These are phyloP conservation scores for Delphinella strobiligena DNA, from an alignment of 2,329 filamentous ascomycete species.

Conservation along the genomic window DNA sequence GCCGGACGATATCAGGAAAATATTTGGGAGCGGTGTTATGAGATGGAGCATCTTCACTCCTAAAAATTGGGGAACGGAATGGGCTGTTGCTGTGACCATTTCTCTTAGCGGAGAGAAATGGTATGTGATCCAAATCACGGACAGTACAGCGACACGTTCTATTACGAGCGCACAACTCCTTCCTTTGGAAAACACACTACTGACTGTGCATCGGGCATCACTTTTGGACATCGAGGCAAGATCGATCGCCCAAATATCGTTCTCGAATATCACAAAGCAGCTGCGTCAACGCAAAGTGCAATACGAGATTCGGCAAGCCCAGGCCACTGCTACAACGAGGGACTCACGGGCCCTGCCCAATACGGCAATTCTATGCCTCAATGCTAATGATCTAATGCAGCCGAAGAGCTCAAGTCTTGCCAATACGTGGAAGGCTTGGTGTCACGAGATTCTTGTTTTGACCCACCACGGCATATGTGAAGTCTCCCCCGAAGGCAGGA, in stretches of 20 bases:
- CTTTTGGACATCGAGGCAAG: slow-evolving; percentile 24
- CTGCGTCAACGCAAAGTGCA: slow-evolving; percentile 13
- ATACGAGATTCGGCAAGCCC: slow-evolving; percentile 9
- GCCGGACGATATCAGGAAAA: slow-evolving; percentile 44
- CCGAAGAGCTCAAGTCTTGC: not conserved
- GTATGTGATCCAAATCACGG: slow-evolving; percentile 60
- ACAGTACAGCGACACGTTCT: slow-evolving; percentile 6
- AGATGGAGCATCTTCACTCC: slow-evolving; percentile 59
- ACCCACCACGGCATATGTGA: slow-evolving; percentile 13
- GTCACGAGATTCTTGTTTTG: slow-evolving; percentile 12
- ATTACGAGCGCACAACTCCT: slow-evolving; percentile 13
- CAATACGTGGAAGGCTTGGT: slow-evolving; percentile 5
- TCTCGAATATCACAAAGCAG: slow-evolving; percentile 16
- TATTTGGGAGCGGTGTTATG: slow-evolving; percentile 52
- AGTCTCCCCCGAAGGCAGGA: not conserved
- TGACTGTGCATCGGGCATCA: slow-evolving; percentile 10
- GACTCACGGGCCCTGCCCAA: slow-evolving; percentile 7
- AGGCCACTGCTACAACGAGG: slow-evolving; percentile 5
- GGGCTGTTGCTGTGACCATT: slow-evolving; percentile 61
- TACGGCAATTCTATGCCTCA: slow-evolving; percentile 7
- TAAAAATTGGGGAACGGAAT: slow-evolving; percentile 57
- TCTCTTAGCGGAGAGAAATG: slow-evolving; percentile 64
- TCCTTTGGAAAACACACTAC: not conserved
- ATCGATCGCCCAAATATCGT: slow-evolving; percentile 24
- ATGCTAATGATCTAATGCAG: slow-evolving; percentile 7